These are phyloP conservation scores for Elymus sibiricus DNA, from an alignment of 176 grass and related monocot genomes.

Conservation along the genomic window DNA sequence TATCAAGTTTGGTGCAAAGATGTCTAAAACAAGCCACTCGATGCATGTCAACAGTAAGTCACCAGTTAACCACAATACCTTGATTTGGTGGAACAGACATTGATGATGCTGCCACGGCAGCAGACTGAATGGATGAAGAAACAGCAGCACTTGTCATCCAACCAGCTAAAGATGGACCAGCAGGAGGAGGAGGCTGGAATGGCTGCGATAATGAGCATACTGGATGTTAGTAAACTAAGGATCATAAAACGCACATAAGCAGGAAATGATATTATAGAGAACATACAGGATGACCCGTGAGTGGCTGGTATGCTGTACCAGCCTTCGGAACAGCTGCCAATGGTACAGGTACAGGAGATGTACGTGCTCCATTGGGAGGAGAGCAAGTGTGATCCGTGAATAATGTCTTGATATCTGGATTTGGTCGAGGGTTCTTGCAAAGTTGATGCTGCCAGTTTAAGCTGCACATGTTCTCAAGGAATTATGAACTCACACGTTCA, in stretches of 20 bases:
- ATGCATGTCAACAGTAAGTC: background rate
- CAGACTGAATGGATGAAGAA: constrained; percentile 79
- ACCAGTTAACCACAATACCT: constrained; percentile 33
- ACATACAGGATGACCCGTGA: constrained; percentile 67
- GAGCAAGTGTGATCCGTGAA: constrained; percentile 89
- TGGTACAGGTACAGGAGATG: constrained; percentile 79
- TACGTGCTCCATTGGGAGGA: constrained; percentile 69
- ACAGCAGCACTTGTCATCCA: constrained; percentile 82
- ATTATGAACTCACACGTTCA: background rate
- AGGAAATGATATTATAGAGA: constrained; percentile 19
- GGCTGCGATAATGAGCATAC: constrained; percentile 39
- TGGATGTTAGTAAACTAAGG: constrained; percentile 27
- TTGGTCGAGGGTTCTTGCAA: constrained; percentile 91
- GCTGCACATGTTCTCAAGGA: constrained; percentile 43
- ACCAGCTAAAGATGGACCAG: constrained; percentile 84
- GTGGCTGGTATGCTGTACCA: constrained; percentile 62
- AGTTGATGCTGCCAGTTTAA: constrained; percentile 99
- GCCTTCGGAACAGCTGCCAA: constrained; percentile 79
- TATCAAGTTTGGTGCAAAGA: constrained; percentile 5
- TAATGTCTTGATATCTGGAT: constrained; percentile 97
- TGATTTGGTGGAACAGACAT: constrained; percentile 81
- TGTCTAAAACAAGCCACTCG: constrained; percentile 17
- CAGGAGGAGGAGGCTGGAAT: constrained; percentile 66
- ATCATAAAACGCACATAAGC: constrained; percentile 6
- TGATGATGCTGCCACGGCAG: constrained; percentile 68